A percentile compares a stretch with the other conserved stretches of the same genome.
These are phyloP conservation scores for Alternaria conjuncta DNA, from an alignment of 2,329 filamentous ascomycete genomes.

Conservation along the genomic window DNA sequence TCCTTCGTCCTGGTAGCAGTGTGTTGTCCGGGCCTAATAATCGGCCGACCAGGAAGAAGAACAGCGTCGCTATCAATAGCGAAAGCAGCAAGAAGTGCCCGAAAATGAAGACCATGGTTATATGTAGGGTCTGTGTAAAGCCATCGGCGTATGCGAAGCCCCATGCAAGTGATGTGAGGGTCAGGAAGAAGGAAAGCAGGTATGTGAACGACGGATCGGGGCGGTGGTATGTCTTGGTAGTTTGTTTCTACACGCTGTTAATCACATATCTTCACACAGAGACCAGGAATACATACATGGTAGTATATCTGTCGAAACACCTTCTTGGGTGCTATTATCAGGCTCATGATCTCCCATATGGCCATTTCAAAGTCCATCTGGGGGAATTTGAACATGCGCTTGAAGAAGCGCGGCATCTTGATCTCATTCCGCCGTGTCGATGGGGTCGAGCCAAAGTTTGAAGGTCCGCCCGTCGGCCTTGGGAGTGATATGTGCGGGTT, in stretches of 20 bases:
- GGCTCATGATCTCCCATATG: conserved; percentile 73
- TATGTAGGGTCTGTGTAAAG: conserved; percentile 51
- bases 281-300: conserved; percentile 56
- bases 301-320: conserved; percentile 75
- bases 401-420: conserved; percentile 71
- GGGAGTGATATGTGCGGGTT: conserved; percentile 67
- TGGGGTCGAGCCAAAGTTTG: conserved; percentile 60
- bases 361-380: conserved; percentile 79
- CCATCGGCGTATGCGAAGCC: conserved; percentile 62
- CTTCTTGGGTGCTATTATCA: conserved; percentile 73
- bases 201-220: conserved; percentile 74
- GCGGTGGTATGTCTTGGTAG: conserved; percentile 69
- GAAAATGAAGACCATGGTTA: conserved; percentile 58
- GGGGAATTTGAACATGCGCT: conserved; percentile 73
- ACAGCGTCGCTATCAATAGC: conserved; percentile 65
- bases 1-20: conserved; percentile 58
- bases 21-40: conserved; percentile 65
- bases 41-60: conserved; percentile 68
- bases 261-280: not conserved
- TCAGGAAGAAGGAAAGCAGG: conserved; percentile 69
- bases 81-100: conserved; percentile 68
- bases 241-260: conserved; percentile 63
- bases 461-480: conserved; percentile 61
- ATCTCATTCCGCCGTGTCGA: conserved; percentile 59
- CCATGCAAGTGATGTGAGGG: conserved; percentile 62